A percentile compares a stretch with the other conserved stretches of the same genome.
Evolutionary conservation across 768 basidiomycete species (phyloP).

Genomic region (Tylopilus subfusipes): DNA sequence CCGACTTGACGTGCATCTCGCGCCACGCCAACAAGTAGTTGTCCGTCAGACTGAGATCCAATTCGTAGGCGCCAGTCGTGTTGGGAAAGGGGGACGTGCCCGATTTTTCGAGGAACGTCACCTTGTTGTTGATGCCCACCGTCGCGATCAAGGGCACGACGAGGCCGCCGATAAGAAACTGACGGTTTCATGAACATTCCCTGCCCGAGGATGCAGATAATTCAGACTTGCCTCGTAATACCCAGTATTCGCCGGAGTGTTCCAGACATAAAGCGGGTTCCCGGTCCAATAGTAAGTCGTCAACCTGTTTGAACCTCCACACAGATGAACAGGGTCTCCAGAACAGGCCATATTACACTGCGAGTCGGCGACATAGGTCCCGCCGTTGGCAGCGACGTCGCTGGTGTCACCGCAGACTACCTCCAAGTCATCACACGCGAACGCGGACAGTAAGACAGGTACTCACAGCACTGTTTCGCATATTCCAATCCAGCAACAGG

Average conservation of each 20-base stretch:
- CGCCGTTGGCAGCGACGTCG: slow-evolving; percentile 44
- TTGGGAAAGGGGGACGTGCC: slow-evolving; percentile 62
- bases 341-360: slow-evolving; percentile 55
- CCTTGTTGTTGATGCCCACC: slow-evolving; percentile 77
- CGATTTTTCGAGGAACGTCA: slow-evolving; percentile 72
- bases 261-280: slow-evolving; percentile 52
- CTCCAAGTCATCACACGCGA: neutral
- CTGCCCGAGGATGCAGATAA: neutral
- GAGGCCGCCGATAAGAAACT: slow-evolving; percentile 54
- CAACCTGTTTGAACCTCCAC: slow-evolving; percentile 56
- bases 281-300: slow-evolving; percentile 54
- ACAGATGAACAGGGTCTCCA: slow-evolving; percentile 66
- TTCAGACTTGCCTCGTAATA: slow-evolving; percentile 56
- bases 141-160: slow-evolving; percentile 73
- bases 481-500: slow-evolving; percentile 68
- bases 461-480: slow-evolving; percentile 66
- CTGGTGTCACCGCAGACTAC: slow-evolving; percentile 68
- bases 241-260: slow-evolving; percentile 61
- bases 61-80: slow-evolving; percentile 75
- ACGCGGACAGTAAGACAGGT: neutral
- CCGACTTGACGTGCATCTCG: slow-evolving; percentile 70
- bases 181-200: neutral
- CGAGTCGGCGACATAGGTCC: slow-evolving; percentile 30
- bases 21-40: slow-evolving; percentile 58
- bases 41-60: slow-evolving; percentile 57